Evolutionary conservation across 352 stramenopile species (phyloP).

Genomic region (Plasmopara muralis): DNA sequence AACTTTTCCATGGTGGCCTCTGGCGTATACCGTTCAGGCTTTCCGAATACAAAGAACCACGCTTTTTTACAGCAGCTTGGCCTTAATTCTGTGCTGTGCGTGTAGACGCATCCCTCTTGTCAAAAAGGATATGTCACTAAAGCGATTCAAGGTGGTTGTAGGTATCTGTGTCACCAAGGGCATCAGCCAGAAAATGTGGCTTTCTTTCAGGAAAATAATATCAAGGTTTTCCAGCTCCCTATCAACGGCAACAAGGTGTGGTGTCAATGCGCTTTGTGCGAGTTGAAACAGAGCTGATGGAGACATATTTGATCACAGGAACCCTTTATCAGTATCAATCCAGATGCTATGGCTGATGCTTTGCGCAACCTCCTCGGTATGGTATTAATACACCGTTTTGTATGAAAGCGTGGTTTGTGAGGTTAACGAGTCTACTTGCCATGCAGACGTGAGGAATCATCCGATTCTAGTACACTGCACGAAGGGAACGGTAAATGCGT

Average conservation of each 20-base stretch:
- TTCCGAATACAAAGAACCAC: constrained; percentile 86
- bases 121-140: neutral
- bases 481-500: constrained; percentile 63
- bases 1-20: constrained; percentile 88
- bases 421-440: constrained; percentile 6
- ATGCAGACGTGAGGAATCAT: constrained; percentile 74
- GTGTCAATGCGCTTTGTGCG: neutral
- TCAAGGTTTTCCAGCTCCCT: constrained; percentile 76
- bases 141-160: constrained; percentile 12
- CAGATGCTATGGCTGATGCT: constrained; percentile 71
- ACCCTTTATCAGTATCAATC: constrained; percentile 85
- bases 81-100: constrained; percentile 81
- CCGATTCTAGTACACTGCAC: constrained; percentile 85
- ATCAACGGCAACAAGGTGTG: constrained; percentile 85
- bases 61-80: constrained; percentile 81
- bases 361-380: constrained; percentile 72
- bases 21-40: constrained; percentile 83
- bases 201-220: constrained; percentile 80
- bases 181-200: constrained; percentile 74
- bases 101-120: constrained; percentile 10
- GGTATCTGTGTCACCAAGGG: constrained; percentile 78
- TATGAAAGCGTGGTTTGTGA: neutral
- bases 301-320: constrained; percentile 37
- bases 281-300: neutral
- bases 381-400: neutral